A percentile compares a stretch with the other conserved stretches of the same genome.
Conservation (phyloP, 495 filamentous ascomycete genomes). For the Pyrenula massariospora region DNA sequence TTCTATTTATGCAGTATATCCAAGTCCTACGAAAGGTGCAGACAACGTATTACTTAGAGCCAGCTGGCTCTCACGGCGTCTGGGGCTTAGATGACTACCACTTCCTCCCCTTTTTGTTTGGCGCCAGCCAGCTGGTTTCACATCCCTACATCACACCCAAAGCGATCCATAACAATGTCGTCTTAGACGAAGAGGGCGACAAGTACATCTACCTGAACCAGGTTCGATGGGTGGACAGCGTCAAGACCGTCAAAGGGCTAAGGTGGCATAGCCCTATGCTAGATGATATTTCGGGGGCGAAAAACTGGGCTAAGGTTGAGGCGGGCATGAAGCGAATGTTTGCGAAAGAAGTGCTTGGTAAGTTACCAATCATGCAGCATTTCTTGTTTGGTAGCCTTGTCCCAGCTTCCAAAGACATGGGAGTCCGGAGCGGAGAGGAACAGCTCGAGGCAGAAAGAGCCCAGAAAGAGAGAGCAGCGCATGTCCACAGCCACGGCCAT, state of each 20-base stretch:
- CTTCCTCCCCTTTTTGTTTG: constrained; percentile 94
- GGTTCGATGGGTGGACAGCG: constrained; percentile 85
- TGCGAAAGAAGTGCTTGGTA: constrained; percentile 79
- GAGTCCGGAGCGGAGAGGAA: constrained; percentile 33
- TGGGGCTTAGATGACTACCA: constrained; percentile 97
- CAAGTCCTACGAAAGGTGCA: constrained; percentile 74
- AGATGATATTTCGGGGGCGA: constrained; percentile 90
- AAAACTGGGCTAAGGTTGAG: constrained; percentile 86
- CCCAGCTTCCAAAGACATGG: constrained; percentile 73
- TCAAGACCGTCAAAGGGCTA: constrained; percentile 91
- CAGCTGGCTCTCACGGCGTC: constrained; percentile 88
- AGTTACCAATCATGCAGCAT: constrained; percentile 96
- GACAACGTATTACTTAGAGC: constrained; percentile 87
- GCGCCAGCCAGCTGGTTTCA: constrained; percentile 78
- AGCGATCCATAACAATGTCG: constrained; percentile 72
- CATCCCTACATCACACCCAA: constrained; percentile 82
- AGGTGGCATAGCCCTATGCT: constrained; percentile 98
- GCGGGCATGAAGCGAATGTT: constrained; percentile 96
- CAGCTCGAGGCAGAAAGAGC: constrained; percentile 35
- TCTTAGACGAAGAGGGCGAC: constrained; percentile 72
- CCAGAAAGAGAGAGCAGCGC: constrained; percentile 51
- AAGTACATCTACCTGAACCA: constrained; percentile 86
- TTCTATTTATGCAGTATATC: constrained; percentile 70
- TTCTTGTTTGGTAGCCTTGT: constrained; percentile 85
- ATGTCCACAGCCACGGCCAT: constrained; percentile 45